Percentiles rank a stretch among this genome's conserved stretches.
Conservation (phyloP, 768 basidiomycete genomes). For the Auricularia cornea region DNA sequence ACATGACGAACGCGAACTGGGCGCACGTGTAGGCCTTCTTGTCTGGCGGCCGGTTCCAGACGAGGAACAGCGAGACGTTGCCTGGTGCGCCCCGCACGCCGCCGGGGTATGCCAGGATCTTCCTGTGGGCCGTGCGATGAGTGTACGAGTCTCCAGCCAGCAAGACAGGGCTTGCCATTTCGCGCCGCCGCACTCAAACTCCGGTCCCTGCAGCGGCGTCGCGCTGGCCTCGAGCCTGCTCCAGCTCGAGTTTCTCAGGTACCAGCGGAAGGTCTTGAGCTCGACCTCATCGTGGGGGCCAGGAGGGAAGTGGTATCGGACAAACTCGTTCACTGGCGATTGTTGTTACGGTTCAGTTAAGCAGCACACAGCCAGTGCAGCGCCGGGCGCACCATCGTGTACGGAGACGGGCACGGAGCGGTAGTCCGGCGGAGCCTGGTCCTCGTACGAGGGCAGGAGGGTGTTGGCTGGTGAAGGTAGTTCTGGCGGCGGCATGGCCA, state of each 20-base stretch:
- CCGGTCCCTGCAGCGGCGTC: neutral
- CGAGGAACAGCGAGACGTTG: conserved; percentile 1
- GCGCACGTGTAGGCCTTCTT: conserved; percentile 1
- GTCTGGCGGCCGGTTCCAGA: neutral
- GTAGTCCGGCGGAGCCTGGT: neutral
- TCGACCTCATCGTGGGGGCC: neutral
- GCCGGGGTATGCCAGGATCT: neutral
- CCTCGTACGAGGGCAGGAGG: neutral
- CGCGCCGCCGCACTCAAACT: neutral
- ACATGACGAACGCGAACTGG: neutral
- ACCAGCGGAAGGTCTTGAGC: neutral
- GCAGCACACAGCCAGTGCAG: neutral
- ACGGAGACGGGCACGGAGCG: neutral
- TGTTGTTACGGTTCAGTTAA: neutral
- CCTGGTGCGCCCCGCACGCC: neutral
- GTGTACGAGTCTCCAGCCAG: neutral
- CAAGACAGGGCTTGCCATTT: neutral
- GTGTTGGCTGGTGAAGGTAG: neutral
- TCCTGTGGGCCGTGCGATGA: neutral
- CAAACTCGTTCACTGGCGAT: neutral
- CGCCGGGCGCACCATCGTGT: neutral
- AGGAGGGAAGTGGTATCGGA: neutral
- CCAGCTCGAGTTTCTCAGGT: neutral
- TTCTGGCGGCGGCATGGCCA: neutral
- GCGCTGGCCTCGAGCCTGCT: neutral